Conservation (phyloP, 192 early-diverging fungal genomes). For the Coemansia sp. region DNA sequence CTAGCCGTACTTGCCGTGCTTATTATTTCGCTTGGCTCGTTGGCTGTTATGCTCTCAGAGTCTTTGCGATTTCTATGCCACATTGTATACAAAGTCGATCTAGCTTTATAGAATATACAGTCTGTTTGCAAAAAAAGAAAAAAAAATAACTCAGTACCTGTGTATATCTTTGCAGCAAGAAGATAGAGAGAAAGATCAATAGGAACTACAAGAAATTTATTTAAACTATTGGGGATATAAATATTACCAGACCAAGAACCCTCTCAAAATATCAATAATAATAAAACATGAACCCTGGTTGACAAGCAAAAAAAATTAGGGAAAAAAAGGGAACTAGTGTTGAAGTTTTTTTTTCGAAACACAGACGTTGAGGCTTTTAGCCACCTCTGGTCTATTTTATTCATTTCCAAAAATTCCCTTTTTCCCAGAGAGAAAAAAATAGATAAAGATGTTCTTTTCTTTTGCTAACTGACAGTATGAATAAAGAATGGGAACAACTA, state of each 20-base stretch:
- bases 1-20: neutral
- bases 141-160: no score
- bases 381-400: neutral
- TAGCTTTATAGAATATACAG: neutral
- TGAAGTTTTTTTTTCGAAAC: slow-evolving; percentile 1
- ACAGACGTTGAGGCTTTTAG: no score
- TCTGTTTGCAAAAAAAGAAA: neutral
- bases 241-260: no score
- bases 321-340: no score
- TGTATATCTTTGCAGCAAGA: no score
- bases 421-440: neutral
- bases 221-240: no score
- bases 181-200: no score
- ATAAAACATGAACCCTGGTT: no score
- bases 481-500: neutral
- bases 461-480: neutral
- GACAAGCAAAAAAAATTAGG: no score
- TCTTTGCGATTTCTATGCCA: neutral
- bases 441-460: neutral
- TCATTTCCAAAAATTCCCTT: neutral
- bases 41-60: slow-evolving; percentile 1
- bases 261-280: no score
- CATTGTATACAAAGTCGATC: neutral
- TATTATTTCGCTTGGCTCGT: neutral
- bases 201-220: no score